Evolutionary conservation across 1,284 basidiomycete genomes (phyloP).

Genomic region (Mycena citricolor): DNA sequence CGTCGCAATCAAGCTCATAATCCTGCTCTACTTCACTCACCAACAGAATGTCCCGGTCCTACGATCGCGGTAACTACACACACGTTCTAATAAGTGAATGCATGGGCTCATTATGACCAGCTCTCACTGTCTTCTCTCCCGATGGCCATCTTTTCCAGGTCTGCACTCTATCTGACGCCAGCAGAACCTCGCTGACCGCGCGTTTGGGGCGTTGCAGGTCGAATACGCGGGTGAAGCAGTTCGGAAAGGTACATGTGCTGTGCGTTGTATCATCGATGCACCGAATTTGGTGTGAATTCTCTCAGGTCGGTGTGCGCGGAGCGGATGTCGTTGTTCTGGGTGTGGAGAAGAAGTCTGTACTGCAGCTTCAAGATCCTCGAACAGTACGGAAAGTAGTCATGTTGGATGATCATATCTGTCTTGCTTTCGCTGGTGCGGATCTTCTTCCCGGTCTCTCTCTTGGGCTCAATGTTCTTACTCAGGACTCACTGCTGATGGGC

Average conservation of each 20-base stretch:
- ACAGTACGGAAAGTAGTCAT: conserved; percentile 98
- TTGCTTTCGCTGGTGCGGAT: conserved; percentile 91
- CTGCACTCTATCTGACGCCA: conserved; percentile 20
- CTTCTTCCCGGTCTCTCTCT: not conserved
- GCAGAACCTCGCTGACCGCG: conserved; percentile 9
- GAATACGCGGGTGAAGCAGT: conserved; percentile 99
- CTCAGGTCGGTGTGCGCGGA: conserved; percentile 92
- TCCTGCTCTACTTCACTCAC: conserved; percentile 17
- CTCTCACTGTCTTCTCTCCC: conserved; percentile 92
- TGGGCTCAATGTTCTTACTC: not conserved
- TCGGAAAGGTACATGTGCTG: conserved; percentile 95
- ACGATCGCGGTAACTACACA: conserved; percentile 63
- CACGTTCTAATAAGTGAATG: not conserved
- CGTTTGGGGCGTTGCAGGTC: conserved; percentile 58
- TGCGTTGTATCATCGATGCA: too few relatives aligned
- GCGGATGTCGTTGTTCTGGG: conserved; percentile 95
- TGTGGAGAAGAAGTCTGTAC: conserved; percentile 97
- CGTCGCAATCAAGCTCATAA: too few relatives aligned
- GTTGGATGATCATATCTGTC: conserved; percentile 97
- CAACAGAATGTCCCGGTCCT: conserved; percentile 66
- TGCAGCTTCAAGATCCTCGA: conserved; percentile 97
- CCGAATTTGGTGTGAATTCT: not conserved
- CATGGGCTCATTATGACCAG: conserved; percentile 37
- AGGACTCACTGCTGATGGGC: conserved; percentile 97
- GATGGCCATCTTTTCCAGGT: conserved; percentile 95